Percentiles rank a stretch among this genome's conserved stretches.
These are phyloP conservation scores for Apophysomyces sp. DNA, from an alignment of 371 early-diverging fungal genomes.

Conservation along the genomic window DNA sequence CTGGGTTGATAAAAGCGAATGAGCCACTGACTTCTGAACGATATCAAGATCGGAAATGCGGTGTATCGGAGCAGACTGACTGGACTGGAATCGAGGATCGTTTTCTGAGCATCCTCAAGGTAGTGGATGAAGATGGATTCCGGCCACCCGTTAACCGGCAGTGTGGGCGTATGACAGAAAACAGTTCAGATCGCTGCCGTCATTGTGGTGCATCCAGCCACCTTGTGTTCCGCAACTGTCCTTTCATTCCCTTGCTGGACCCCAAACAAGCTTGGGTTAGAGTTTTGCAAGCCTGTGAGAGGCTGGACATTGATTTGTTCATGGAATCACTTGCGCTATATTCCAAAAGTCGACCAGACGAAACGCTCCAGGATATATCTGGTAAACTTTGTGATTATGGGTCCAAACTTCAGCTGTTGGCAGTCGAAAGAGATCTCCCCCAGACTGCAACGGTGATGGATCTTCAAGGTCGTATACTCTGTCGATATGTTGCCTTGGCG, in stretches of 20 bases:
- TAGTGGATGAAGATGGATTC: constrained; percentile 11
- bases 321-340: constrained; percentile 12
- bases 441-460: constrained; percentile 11
- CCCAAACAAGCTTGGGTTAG: constrained; percentile 8
- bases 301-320: background rate
- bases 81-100: constrained; percentile 8
- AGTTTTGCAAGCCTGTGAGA: background rate
- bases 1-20: background rate
- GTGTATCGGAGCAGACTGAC: background rate
- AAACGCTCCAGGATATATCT: constrained; percentile 10
- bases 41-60: background rate
- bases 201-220: constrained; percentile 15
- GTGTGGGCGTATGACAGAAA: background rate
- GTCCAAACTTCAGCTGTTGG: constrained; percentile 11
- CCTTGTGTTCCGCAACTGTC: constrained; percentile 8
- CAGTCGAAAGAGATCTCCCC: background rate
- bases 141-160: background rate
- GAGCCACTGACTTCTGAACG: background rate
- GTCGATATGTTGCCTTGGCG: background rate
- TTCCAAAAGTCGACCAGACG: constrained; percentile 12
- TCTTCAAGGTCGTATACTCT: constrained; percentile 9
- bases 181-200: constrained; percentile 3
- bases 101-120: constrained; percentile 15
- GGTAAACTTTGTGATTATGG: background rate
- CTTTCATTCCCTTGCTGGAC: constrained; percentile 5